Base-by-base conservation (phyloP, 1,284 basidiomycete species). In the Sanghuangporus sanghuang region DNA sequence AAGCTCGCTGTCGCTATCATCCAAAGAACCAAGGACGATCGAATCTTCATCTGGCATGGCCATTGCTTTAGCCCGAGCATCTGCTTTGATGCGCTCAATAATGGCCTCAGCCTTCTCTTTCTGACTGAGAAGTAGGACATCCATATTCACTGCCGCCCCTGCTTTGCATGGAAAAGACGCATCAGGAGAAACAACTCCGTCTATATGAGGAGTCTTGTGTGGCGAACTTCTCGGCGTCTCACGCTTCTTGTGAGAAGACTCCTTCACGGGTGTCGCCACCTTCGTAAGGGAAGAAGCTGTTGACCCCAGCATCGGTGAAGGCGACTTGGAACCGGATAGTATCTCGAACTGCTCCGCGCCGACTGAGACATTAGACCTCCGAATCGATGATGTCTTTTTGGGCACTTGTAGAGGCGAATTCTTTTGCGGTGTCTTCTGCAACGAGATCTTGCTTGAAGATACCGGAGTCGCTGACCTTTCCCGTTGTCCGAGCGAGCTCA, bases 21-120 rank as follows among this genome's bases (percentile, higher is more conserved):
- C 77, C 21, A 75, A 71, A 12, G 84, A 81, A 18, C 75, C 73
- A 67, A 84, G 75, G 21, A 71, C 57, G 36, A 65, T 71, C 23
- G 67, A 46, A 36, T 59, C 57, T 16, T 81, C 78, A 14, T 79
- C 78, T 52, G 80, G 83, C 38, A 76, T 76, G 14, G 71, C 68
- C 18, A 69, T 75, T 32, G 75, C 76, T 54, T 39, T 54, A 14
- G 79, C 79, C 56, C 74, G 75, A 2, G 81, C 85, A 63, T 77
- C 79, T 6, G 82, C 85, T 71, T 80, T 86, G 63, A 90, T 87
- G 39, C 82, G 75, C 5, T 80, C 85, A 56, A 91, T 85, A 46
- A 89, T 77, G 67, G 78, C 74, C 16, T 79, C 79, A 0, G 87
- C 78, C 72, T 84, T 88, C 23, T 75, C 71, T 18, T 76, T 76